Base-by-base conservation (phyloP, 345 rosid species). In the Aquilaria sinensis region DNA sequence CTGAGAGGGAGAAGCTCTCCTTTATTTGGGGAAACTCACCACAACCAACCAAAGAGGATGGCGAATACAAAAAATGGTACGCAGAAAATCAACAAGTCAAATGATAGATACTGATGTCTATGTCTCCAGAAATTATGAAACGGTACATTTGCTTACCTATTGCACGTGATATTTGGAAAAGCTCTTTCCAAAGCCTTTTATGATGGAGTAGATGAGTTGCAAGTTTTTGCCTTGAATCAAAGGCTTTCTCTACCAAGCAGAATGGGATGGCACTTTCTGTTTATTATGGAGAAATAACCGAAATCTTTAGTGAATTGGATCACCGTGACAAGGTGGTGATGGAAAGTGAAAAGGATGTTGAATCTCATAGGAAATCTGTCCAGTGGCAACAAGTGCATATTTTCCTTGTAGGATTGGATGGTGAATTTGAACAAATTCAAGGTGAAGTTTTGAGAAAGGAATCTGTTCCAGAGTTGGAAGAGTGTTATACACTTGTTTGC, bases 261-360 rank as follows among this genome's bases (percentile, higher is more conserved):
- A 23, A 23, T 23, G 23, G 23, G 23, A 23, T 23, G 23, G 23
- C 23, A 23, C 23, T 23, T 23, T 23, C 23, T 23, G 23, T 23
- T 23, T 23, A 23, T 23, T 23, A 23, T 23, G 23, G 23, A 23
- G 23, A 23, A 23, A 23, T 23, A 23, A 23, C 23, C 23, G 23
- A 23, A 23, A 23, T 23, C 23, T 23, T 23, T 23, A 23, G 23
- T 23, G 23, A 23, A 23, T 47, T 62, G 31, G 66, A 51, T 62
- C 66, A 52, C 13, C 57, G 0, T 51, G 46, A 62, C 32, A 33
- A 62, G 23, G 32, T 59, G 62, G 50, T 59, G 4, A 59, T 59
- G 62, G 51, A 14, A 6, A 12, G 45, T 59, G 51, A 12, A 6
- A 43, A 14, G n/a, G 48, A 59, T 59, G 33, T 59, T 59, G 62